Percentiles rank a stretch among this genome's conserved stretches.
Conservation (phyloP, 352 stramenopile species). For the Phytopythium aichiense region DNA sequence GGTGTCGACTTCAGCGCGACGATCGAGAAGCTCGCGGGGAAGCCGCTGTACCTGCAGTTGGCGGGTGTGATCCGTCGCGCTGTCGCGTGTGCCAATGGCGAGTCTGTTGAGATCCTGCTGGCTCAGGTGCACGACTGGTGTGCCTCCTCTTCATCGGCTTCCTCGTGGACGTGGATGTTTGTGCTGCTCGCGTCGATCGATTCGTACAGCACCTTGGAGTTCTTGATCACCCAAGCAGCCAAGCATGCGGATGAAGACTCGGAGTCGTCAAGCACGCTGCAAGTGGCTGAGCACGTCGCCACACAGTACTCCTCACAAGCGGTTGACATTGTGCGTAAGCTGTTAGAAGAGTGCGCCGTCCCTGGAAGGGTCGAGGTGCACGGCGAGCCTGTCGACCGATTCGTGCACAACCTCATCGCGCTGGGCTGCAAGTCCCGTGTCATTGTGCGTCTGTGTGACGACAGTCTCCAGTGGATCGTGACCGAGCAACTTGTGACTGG, state of each 20-base stretch:
- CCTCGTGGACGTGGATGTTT: slow-evolving; percentile 52
- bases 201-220: slow-evolving; percentile 38
- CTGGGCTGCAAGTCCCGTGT: slow-evolving; percentile 28
- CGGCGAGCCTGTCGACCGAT: neutral
- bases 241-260: slow-evolving; percentile 16
- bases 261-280: slow-evolving; percentile 13
- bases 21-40: slow-evolving; percentile 27
- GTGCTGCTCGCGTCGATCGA: slow-evolving; percentile 40
- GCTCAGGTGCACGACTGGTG: slow-evolving; percentile 51
- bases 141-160: slow-evolving; percentile 12
- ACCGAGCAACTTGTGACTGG: slow-evolving; percentile 38
- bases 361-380: neutral
- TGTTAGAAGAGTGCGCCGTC: slow-evolving; percentile 28
- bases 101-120: slow-evolving; percentile 18
- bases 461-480: slow-evolving; percentile 62
- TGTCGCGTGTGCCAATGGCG: slow-evolving; percentile 23
- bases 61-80: slow-evolving; percentile 33
- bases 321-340: slow-evolving; percentile 41
- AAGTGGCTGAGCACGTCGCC: slow-evolving; percentile 36
- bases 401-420: slow-evolving; percentile 18
- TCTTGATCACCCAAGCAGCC: slow-evolving; percentile 25
- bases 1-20: slow-evolving; percentile 29
- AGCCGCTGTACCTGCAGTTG: slow-evolving; percentile 47
- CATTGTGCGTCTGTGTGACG: slow-evolving; percentile 40
- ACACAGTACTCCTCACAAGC: slow-evolving; percentile 35